Base-by-base conservation (phyloP, 306 rosid genomes). In the Prunus mume region DNA sequence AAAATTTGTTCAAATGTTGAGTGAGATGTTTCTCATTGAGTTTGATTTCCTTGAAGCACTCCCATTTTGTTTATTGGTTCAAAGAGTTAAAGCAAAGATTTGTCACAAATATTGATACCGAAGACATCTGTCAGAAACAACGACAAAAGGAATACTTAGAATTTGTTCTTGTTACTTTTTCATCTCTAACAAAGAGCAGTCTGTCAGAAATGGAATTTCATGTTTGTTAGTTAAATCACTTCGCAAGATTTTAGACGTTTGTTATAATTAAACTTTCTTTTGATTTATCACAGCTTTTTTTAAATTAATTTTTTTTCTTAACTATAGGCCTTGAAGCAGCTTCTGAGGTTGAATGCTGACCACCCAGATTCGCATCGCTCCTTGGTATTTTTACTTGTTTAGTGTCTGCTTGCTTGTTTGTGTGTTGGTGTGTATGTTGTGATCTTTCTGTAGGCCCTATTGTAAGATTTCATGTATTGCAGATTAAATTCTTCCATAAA, bases 361-460 rank as follows among this genome's bases (percentile, higher is more conserved):
- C 97, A 96, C 85, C 99, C 98, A 77, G 98, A 92, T 81, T 88
- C 98, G 27, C 97, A 92, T 78, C 82, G 98, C 72, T 91, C 96
- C 81, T 83, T 96, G 96, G 99, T 96, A 88, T 76, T 66, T 50
- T 6, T 45, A 60, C 46, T 22, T 57, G n/a, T 34, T 47, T 52
- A 17, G 19, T 27, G 25, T 54, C 3, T 60, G 76, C 49, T 32
- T 25, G 17, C 30, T 54, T 65, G 69, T 60, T 69, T 32, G 5
- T 73, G 12, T 24, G 67, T 13, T 73, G 24, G 13, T 30, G 61
- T 28, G 41, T 41, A 17, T 17, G 34, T 24, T 56, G 25, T 45
- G 66, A 55, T 24, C 46, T 76, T 68, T 75, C 57, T 25, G 61
- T 74, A 41, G 66, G 73, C 71, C 43, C 50, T 75, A 78, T 81